Evolutionary conservation across 2,329 filamentous ascomycete genomes (phyloP), one percentile per base, ranked within the genome.

Genomic region (Pseudopithomyces maydicus): DNA sequence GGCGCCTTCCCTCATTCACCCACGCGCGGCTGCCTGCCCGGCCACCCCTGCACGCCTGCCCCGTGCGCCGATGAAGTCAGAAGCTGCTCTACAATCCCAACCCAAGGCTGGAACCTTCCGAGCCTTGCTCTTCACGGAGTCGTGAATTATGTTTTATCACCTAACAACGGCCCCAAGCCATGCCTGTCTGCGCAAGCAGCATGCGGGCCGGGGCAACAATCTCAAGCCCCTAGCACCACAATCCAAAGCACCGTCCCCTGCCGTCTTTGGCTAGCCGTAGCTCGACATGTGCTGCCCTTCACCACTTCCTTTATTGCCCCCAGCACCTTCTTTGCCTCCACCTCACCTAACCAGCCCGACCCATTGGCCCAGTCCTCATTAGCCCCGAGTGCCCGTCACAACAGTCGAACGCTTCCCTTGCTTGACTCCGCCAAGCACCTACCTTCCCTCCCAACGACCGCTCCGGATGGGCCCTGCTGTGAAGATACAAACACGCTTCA

Each of bases 71-170:
- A 73, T 73, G 66, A 73, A 70, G 70, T 74, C 71, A 74, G 71
- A 73, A 65, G 67, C 59, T 62, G 67, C 73, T 74, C 73, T 74
- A 72, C 71, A 69, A 71, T 69, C 69, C 66, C 65, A 69, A 69
- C 68, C 59, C 54, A 67, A 72, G 70, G 66, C 72, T 74, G 72
- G 73, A 72, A 73, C 70, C 68, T 74, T 71, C 71, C 73, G 72
- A 60, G 64, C 66, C 65, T 71, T 69, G 64, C 65, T 64, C 70
- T 70, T 66, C 67, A 58, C 56, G 51, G 59, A 68, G 63, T 68
- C 62, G 65, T 73, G 70, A 74, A 75, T 75, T 70, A 73, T 75
- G 71, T 72, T 73, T 75, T 72, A 72, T 72, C 72, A 71, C 70
- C 68, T 29, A 29, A 29, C 72, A 74, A 71, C 69, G 65, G 70